A percentile compares a stretch with the other conserved stretches of the same genome.
phyloP scores from a whole-genome alignment of 352 stramenopile genomes.

The Pythium pyrilobum region DNA sequence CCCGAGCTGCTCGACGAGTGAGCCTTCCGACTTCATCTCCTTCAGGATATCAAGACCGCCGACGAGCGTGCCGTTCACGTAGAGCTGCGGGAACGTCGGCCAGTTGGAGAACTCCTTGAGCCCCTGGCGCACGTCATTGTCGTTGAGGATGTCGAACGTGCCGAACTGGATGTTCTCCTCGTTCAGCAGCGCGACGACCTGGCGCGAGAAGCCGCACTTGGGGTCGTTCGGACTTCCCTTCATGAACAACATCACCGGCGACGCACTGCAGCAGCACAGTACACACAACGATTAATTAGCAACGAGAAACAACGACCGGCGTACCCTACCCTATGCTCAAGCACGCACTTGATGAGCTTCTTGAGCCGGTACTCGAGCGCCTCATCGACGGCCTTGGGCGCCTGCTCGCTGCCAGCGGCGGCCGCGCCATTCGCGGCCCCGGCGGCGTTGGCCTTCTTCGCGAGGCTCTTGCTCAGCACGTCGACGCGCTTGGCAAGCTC shows the following conservation, averaged over 20 bases:
- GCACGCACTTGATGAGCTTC: conserved; percentile 68
- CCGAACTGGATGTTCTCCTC: conserved; percentile 91
- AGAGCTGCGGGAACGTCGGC: conserved; percentile 98
- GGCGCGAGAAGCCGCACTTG: conserved; percentile 94
- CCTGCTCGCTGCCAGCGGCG: conserved; percentile 6
- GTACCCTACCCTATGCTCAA: background rate
- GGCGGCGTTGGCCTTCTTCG: conserved; percentile 39
- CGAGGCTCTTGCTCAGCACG: conserved; percentile 77
- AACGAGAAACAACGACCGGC: background rate
- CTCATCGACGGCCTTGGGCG: conserved; percentile 33
- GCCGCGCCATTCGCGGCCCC: conserved; percentile 17
- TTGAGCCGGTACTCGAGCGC: conserved; percentile 72
- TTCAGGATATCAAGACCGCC: conserved; percentile 97
- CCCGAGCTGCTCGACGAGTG: conserved; percentile 72
- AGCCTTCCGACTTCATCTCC: conserved; percentile 91
- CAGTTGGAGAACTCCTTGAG: conserved; percentile 97
- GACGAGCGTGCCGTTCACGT: conserved; percentile 96
- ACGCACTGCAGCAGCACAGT: conserved; percentile 31
- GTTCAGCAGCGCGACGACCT: conserved; percentile 93
- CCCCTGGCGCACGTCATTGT: conserved; percentile 94
- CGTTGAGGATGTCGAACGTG: conserved; percentile 96
- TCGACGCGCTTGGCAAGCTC: conserved; percentile 83
- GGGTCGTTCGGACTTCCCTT: conserved; percentile 95
- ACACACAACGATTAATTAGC: background rate
- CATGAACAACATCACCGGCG: conserved; percentile 98